Conservation (phyloP, 352 stramenopile species). For the Globisporangium carolinianum region DNA sequence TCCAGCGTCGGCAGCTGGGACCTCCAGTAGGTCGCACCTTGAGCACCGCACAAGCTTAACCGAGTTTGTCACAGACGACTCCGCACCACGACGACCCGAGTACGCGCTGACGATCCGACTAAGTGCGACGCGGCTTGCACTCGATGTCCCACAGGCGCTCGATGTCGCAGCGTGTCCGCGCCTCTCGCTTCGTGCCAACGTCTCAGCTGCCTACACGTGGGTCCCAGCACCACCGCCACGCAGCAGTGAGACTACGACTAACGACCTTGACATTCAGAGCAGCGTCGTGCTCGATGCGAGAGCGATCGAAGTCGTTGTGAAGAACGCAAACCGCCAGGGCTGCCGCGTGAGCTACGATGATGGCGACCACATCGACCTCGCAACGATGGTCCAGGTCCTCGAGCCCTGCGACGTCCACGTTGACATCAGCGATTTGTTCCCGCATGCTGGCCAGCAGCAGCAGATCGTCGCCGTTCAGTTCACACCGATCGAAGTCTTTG, state of each 20-base stretch:
- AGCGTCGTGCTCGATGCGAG: slow-evolving; percentile 51
- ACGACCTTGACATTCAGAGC: slow-evolving; percentile 66
- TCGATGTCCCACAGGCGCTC: slow-evolving; percentile 52
- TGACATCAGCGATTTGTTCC: slow-evolving; percentile 62
- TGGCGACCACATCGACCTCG: slow-evolving; percentile 15
- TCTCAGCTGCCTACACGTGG: slow-evolving; percentile 45
- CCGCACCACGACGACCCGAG: slow-evolving; percentile 18
- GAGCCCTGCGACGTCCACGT: slow-evolving; percentile 65
- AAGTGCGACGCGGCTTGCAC: slow-evolving; percentile 34
- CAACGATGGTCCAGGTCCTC: slow-evolving; percentile 62
- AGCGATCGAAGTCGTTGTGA: slow-evolving; percentile 54
- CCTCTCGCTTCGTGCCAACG: slow-evolving; percentile 50
- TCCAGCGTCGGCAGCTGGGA: not conserved
- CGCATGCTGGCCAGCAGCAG: slow-evolving; percentile 54
- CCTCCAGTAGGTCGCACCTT: not conserved
- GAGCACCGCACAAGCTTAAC: slow-evolving; percentile 41
- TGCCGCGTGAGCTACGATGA: slow-evolving; percentile 34
- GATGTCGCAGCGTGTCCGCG: slow-evolving; percentile 30
- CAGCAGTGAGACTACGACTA: slow-evolving; percentile 14
- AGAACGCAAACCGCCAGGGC: slow-evolving; percentile 59
- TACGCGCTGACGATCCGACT: slow-evolving; percentile 42
- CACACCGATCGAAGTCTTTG: slow-evolving; percentile 71
- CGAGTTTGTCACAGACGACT: slow-evolving; percentile 35
- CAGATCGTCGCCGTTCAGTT: slow-evolving; percentile 70
- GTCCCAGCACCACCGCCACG: slow-evolving; percentile 1